Evolutionary conservation across 2,329 filamentous ascomycete species (phyloP).

Genomic region (Colletotrichum eleusines): DNA sequence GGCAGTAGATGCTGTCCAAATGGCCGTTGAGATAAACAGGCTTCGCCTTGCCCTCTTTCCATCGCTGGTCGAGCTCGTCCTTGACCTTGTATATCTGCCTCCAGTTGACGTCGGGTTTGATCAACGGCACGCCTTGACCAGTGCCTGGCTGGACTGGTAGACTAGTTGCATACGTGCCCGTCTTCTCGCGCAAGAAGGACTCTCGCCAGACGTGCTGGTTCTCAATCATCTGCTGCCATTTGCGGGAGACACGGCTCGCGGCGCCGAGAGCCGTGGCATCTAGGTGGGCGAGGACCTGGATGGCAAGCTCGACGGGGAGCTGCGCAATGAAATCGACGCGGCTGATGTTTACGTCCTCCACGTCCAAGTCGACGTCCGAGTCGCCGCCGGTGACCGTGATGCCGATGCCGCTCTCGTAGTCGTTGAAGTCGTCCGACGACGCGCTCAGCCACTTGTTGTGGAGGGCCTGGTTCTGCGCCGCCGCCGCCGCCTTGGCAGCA

Average conservation of each 20-base stretch:
- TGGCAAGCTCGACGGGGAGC: slow-evolving; percentile 69
- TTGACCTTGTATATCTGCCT: slow-evolving; percentile 85
- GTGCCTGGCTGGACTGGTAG: slow-evolving; percentile 63
- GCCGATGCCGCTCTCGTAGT: slow-evolving; percentile 74
- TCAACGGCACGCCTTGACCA: slow-evolving; percentile 68
- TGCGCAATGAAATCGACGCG: slow-evolving; percentile 68
- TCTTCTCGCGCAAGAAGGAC: slow-evolving; percentile 72
- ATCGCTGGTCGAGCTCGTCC: slow-evolving; percentile 80
- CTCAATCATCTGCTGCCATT: slow-evolving; percentile 61
- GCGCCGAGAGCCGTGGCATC: slow-evolving; percentile 65
- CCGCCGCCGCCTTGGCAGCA: slow-evolving; percentile 72
- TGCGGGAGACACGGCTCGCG: slow-evolving; percentile 62
- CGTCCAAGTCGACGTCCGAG: slow-evolving; percentile 52
- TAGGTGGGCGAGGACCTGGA: slow-evolving; percentile 68
- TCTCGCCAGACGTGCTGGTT: slow-evolving; percentile 74
- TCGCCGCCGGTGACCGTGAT: slow-evolving; percentile 65
- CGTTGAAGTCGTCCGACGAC: slow-evolving; percentile 60
- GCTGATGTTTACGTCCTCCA: slow-evolving; percentile 58
- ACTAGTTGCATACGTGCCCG: slow-evolving; percentile 70
- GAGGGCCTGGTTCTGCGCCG: slow-evolving; percentile 63
- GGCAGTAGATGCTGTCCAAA: slow-evolving; percentile 95
- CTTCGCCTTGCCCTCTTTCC: slow-evolving; percentile 82
- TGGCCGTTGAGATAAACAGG: slow-evolving; percentile 94
- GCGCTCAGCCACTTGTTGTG: slow-evolving; percentile 59
- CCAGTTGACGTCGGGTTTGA: slow-evolving; percentile 79